These are phyloP conservation scores for Ophiostoma fasciatum DNA, from an alignment of 2,329 filamentous ascomycete species.

Conservation along the genomic window DNA sequence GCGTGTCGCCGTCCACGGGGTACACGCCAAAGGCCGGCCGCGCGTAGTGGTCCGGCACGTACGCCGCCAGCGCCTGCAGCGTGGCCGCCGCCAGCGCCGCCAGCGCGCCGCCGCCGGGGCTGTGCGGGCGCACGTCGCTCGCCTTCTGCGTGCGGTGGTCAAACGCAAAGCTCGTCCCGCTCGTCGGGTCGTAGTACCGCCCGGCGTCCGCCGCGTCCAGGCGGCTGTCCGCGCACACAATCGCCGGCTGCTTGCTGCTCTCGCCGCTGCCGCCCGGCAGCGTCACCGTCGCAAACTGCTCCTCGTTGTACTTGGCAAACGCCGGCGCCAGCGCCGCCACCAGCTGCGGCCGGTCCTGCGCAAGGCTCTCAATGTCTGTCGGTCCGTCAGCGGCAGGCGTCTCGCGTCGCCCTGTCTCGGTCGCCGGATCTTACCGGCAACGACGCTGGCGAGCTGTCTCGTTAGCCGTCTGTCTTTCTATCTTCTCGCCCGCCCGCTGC, in stretches of 20 bases:
- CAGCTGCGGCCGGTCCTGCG: slow-evolving; percentile 51
- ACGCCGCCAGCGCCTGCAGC: slow-evolving; percentile 57
- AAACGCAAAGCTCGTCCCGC: slow-evolving; percentile 74
- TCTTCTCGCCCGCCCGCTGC: no score
- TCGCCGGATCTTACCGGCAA: no score
- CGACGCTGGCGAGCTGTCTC: slow-evolving; percentile 8
- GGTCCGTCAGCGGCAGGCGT: no score
- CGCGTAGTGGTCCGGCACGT: slow-evolving; percentile 81
- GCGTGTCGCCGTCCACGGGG: slow-evolving; percentile 59
- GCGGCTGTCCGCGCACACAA: slow-evolving; percentile 71
- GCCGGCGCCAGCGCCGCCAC: slow-evolving; percentile 63
- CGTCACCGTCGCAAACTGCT: slow-evolving; percentile 80
- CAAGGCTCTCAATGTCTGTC: slow-evolving; percentile 81
- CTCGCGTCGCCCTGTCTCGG: no score
- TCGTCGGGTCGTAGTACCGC: slow-evolving; percentile 82
- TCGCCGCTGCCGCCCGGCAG: slow-evolving; percentile 64
- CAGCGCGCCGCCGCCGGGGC: slow-evolving; percentile 66
- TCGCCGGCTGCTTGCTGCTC: slow-evolving; percentile 65
- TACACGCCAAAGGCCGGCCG: slow-evolving; percentile 70
- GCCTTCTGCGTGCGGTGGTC: slow-evolving; percentile 77
- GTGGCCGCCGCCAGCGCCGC: slow-evolving; percentile 57
- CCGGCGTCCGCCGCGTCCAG: slow-evolving; percentile 49
- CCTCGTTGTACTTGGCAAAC: slow-evolving; percentile 91
- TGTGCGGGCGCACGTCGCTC: slow-evolving; percentile 57
- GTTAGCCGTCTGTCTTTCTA: slow-evolving; percentile 2